Evolutionary conservation across 768 basidiomycete genomes (phyloP), one percentile per base, ranked within the genome.

Genomic region (Psilocybe tampanensis): DNA sequence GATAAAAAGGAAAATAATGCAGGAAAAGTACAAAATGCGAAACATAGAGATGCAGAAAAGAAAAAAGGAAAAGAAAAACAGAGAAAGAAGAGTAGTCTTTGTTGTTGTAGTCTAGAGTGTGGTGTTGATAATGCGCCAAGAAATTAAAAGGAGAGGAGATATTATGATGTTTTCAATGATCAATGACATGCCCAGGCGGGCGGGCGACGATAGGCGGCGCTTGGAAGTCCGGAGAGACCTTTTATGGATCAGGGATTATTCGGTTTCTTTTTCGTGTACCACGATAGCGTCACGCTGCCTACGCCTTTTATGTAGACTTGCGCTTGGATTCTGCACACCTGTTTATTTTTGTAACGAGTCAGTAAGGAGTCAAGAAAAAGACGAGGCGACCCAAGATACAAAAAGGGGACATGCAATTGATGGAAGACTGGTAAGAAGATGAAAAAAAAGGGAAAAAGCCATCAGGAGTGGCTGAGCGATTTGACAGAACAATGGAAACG

Each of bases 261-360:
- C 41, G 63, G 63, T 17, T 47, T 57, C 58, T 60, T 62, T 47
- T 68, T 70, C 23, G 68, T 67, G 49, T 60, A 67, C 74, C 75
- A 76, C 15, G 72, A 72, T 26, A 77, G 56, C 44, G 64, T 64
- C 19, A 76, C 75, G 44, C 72, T 76, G 23, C 75, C 76, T 3
- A 72, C 76, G 26, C 76, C 76, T 41, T 70, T 72, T 58, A 78
- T 76, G 54, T 60, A 50, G 24, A 78, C 74, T 41, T 74, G 69
- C 2, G 73, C 74, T 55, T 76, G 73, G 45, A 76, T 52, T 47
- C 74, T 68, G 57, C 74, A 76, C n/a, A 75, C 73, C 74, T 76
- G 47, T 36, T 44, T 48, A 53, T 45, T 15, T 26, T 11, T 8
- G 22, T 43, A 56, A 49, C 12, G 36, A 13, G 49, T 55, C 55